Conservation (phyloP, 2,329 filamentous ascomycete species). For the Mycosphaerella sp. region DNA sequence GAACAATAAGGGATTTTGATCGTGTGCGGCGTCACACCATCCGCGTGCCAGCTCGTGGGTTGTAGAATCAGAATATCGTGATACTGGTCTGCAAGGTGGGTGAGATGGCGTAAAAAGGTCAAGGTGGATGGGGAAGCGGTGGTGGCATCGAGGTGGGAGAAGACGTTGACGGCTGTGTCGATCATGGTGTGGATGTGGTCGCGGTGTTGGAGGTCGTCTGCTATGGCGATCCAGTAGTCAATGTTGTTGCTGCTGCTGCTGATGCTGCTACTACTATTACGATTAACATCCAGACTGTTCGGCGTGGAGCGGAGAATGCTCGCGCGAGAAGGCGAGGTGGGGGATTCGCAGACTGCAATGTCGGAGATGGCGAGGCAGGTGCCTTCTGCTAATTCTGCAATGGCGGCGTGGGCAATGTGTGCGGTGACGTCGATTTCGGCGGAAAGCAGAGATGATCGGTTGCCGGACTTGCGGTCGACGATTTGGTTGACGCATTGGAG, state of each 20-base stretch:
- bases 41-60: conserved; percentile 20
- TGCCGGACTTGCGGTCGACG: conserved; percentile 25
- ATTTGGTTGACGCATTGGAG: conserved; percentile 27
- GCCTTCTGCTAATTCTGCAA: conserved; percentile 24
- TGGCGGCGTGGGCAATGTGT: conserved; percentile 22
- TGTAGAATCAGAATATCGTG: conserved; percentile 25
- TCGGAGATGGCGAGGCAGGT: conserved; percentile 14
- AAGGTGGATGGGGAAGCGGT: conserved; percentile 22
- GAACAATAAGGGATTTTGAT: conserved; percentile 23
- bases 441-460: conserved; percentile 22
- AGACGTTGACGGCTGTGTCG: conserved; percentile 10
- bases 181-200: conserved; percentile 3
- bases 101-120: conserved; percentile 23
- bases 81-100: conserved; percentile 22
- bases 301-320: not conserved
- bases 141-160: conserved; percentile 15
- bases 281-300: not conserved
- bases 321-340: not conserved
- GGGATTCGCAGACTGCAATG: conserved; percentile 19
- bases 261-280: too few species aligned
- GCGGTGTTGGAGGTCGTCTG: conserved; percentile 20
- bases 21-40: conserved; percentile 15
- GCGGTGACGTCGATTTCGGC: conserved; percentile 29
- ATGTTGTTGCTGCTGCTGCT: conserved; percentile 6
- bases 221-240: conserved; percentile 26